Percentiles rank a stretch among this genome's conserved stretches.
These are phyloP conservation scores for Aurifilum marmelostoma DNA, from an alignment of 2,329 filamentous ascomycete species.

Conservation along the genomic window DNA sequence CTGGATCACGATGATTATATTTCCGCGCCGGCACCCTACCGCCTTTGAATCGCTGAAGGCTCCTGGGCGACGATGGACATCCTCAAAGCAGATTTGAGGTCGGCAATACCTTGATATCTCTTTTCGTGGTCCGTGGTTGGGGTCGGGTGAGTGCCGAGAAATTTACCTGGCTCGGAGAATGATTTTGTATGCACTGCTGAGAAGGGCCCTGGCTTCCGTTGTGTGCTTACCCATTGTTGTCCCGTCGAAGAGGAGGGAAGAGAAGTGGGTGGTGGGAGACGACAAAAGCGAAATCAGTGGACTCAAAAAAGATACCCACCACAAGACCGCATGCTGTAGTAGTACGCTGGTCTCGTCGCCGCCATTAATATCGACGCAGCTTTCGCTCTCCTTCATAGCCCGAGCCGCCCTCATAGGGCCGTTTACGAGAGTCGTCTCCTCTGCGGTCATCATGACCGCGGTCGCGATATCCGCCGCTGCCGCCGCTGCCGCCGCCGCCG, in stretches of 20 bases:
- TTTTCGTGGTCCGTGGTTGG: neutral
- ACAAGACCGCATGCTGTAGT: slow-evolving; percentile 38
- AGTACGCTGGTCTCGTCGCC: slow-evolving; percentile 43
- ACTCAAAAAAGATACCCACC: slow-evolving; percentile 51
- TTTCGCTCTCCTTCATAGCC: slow-evolving; percentile 78
- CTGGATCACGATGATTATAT: neutral
- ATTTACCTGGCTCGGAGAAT: slow-evolving; percentile 17
- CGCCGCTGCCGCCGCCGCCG: slow-evolving; percentile 44
- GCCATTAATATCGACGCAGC: slow-evolving; percentile 63
- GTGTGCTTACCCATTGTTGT: slow-evolving; percentile 36
- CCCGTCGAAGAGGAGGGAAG: slow-evolving; percentile 31
- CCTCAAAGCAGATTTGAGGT: neutral
- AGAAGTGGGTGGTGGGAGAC: slow-evolving; percentile 30
- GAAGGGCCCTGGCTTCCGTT: slow-evolving; percentile 10
- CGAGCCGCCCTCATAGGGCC: slow-evolving; percentile 72
- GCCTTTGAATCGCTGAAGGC: neutral
- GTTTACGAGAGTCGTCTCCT: slow-evolving; percentile 63
- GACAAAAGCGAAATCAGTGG: slow-evolving; percentile 31
- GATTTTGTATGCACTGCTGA: neutral
- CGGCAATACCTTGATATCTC: slow-evolving; percentile 7
- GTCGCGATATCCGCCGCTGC: slow-evolving; percentile 57
- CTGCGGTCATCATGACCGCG: slow-evolving; percentile 48
- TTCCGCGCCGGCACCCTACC: slow-evolving; percentile 8
- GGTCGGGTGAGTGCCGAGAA: neutral
- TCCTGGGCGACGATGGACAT: neutral